Conservation (phyloP, 306 rosid genomes). For the Lathyrus sativus region DNA sequence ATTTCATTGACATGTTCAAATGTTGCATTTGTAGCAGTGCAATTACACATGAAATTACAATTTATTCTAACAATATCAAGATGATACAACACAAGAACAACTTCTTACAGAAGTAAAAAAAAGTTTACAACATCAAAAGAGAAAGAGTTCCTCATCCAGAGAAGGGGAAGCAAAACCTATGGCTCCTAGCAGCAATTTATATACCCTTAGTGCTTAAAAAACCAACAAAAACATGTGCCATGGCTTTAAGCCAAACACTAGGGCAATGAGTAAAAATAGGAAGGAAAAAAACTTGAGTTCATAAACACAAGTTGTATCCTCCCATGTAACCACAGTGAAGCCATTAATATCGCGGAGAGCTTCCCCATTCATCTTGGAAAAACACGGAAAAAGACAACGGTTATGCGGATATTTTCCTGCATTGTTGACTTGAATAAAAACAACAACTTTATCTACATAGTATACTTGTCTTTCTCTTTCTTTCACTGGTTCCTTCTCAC, state of each 20-base stretch:
- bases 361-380: slow-evolving; percentile 46
- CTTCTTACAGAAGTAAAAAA: slow-evolving; percentile 51
- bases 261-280: slow-evolving; percentile 48
- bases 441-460: slow-evolving; percentile 30
- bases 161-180: slow-evolving; percentile 44
- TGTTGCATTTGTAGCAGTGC: no score
- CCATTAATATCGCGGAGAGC: slow-evolving; percentile 41
- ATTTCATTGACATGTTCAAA: no score
- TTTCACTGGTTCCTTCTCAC: no score
- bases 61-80: slow-evolving; percentile 30
- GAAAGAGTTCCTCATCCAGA: slow-evolving; percentile 33
- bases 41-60: neutral
- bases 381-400: neutral
- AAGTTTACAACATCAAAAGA: slow-evolving; percentile 13
- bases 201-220: slow-evolving; percentile 53
- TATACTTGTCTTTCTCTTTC: neutral
- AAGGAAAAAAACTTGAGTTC: slow-evolving; percentile 57
- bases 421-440: neutral
- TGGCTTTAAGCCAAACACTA: slow-evolving; percentile 45
- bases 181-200: slow-evolving; percentile 51
- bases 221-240: slow-evolving; percentile 42
- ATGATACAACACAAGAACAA: slow-evolving; percentile 34
- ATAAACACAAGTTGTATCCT: slow-evolving; percentile 59
- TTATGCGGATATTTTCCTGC: neutral
- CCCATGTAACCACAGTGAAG: slow-evolving; percentile 44